phyloP scores from a whole-genome alignment of 2,329 filamentous ascomycete species.

The Aspergillus texensis region DNA sequence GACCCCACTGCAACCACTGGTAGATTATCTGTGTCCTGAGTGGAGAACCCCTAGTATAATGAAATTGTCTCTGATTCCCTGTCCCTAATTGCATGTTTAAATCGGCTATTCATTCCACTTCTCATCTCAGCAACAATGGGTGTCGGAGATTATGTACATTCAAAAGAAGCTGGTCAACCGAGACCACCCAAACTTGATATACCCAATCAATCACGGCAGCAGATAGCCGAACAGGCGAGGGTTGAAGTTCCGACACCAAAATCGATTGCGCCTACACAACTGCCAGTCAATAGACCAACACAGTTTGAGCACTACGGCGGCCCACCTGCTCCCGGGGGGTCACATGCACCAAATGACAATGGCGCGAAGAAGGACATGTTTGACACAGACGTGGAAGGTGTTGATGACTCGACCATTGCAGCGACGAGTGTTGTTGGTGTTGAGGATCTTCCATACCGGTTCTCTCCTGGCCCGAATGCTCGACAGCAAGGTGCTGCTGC shows the following conservation, averaged over 20 bases:
- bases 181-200: slow-evolving; percentile 27
- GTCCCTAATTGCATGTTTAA: slow-evolving; percentile 1
- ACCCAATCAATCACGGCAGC: slow-evolving; percentile 32
- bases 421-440: slow-evolving; percentile 41
- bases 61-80: not conserved
- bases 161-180: slow-evolving; percentile 37
- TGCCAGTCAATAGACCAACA: slow-evolving; percentile 19
- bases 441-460: slow-evolving; percentile 33
- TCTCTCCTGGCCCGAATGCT: slow-evolving; percentile 21
- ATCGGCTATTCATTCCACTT: not conserved
- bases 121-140: slow-evolving; percentile 34
- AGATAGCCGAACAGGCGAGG: slow-evolving; percentile 38
- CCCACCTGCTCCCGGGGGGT: slow-evolving; percentile 1
- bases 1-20: slow-evolving; percentile 2
- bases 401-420: slow-evolving; percentile 47
- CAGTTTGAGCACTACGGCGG: slow-evolving; percentile 22
- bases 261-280: slow-evolving; percentile 23
- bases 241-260: slow-evolving; percentile 36
- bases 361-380: slow-evolving; percentile 37
- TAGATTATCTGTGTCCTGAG: slow-evolving; percentile 1
- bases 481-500: slow-evolving; percentile 25
- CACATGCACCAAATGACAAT: slow-evolving; percentile 20
- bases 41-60: not conserved
- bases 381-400: slow-evolving; percentile 47
- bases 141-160: slow-evolving; percentile 46